Evolutionary conservation across 192 early-diverging fungal species (phyloP).

Genomic region (Rhizophagus prolifer): DNA sequence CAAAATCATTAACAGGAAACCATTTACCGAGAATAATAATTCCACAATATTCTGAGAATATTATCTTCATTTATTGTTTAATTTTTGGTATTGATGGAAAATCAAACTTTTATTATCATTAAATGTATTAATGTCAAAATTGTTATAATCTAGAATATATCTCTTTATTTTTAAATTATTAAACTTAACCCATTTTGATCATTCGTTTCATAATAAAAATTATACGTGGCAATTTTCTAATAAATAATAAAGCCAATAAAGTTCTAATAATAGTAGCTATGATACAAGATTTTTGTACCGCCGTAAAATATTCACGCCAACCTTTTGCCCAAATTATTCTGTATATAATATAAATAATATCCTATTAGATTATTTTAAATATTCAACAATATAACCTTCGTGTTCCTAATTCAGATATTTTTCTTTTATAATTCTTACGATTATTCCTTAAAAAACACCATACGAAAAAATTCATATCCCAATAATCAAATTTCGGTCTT

Average conservation of each 20-base stretch:
- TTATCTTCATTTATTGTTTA: no score
- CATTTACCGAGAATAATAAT: no score
- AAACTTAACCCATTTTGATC: no score
- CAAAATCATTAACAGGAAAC: no score
- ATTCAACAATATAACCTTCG: no score
- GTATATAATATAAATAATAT: neutral
- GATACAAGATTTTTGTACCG: constrained; percentile 21
- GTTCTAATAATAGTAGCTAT: constrained; percentile 20
- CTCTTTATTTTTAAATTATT: no score
- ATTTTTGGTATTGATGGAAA: no score
- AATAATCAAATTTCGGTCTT: constrained; percentile 30
- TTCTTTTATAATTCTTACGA: neutral
- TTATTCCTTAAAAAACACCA: constrained; percentile 26
- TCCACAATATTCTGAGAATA: no score
- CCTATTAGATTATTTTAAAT: neutral
- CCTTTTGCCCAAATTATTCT: constrained; percentile 24
- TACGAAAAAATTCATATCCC: constrained; percentile 28
- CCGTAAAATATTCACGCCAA: constrained; percentile 22
- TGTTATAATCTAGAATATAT: no score
- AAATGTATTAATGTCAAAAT: no score
- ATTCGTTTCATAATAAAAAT: neutral
- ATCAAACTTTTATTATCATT: no score
- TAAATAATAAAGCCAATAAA: constrained; percentile 7
- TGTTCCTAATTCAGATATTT: neutral
- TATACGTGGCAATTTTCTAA: neutral